Evolutionary conservation across 106 monocot genomes (phyloP).

Genomic region (Platanthera zijinensis): DNA sequence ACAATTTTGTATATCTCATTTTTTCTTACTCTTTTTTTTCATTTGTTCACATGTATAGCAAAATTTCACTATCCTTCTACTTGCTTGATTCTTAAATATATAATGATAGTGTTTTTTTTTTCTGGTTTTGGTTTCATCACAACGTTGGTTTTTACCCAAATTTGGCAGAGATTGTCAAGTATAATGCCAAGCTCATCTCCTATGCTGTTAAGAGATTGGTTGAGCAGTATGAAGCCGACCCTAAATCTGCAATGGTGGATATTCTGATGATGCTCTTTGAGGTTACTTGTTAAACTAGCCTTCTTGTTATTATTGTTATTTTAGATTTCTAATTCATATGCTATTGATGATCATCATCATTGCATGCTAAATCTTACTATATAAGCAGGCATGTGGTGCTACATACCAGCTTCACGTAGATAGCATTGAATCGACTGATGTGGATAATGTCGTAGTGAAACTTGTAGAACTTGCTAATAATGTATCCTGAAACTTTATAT

Average conservation of each 20-base stretch:
- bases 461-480: conserved; percentile 76
- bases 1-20: too few relatives aligned
- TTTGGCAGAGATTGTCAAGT: conserved; percentile 68
- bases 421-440: conserved; percentile 63
- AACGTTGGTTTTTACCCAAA: neutral
- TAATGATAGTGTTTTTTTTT: neutral
- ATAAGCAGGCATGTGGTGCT: conserved; percentile 80
- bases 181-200: conserved; percentile 52
- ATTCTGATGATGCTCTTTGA: conserved; percentile 84
- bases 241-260: conserved; percentile 60
- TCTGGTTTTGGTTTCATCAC: neutral
- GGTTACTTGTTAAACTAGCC: conserved; percentile 31
- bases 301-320: neutral
- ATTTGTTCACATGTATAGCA: neutral
- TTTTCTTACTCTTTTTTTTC: neutral
- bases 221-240: conserved; percentile 71
- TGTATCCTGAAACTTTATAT: conserved; percentile 42
- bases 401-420: conserved; percentile 64
- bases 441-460: conserved; percentile 72
- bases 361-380: neutral
- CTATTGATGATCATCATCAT: too few relatives aligned
- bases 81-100: conserved; percentile 1
- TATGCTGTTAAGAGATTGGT: conserved; percentile 67
- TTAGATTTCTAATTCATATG: conserved; percentile 3
- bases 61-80: neutral